phyloP scores from a whole-genome alignment of 2,329 filamentous ascomycete genomes.

The Clarireedia monteithiana region DNA sequence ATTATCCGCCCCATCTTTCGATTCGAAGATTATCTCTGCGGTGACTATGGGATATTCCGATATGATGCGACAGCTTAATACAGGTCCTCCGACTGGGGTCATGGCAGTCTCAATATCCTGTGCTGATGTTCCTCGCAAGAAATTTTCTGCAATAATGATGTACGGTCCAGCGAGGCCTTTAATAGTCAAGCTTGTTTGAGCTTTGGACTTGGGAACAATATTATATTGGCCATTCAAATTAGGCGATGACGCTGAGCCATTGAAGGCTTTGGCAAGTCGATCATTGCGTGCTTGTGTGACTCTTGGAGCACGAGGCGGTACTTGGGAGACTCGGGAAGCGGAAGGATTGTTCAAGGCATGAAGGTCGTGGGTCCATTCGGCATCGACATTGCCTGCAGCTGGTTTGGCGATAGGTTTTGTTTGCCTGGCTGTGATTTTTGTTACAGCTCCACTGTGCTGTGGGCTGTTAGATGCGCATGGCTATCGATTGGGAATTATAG shows the following conservation, averaged over 20 bases:
- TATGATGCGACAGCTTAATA: conserved; percentile 59
- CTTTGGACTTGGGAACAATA: conserved; percentile 29
- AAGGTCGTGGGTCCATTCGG: conserved; percentile 66
- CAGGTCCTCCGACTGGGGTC: conserved; percentile 63
- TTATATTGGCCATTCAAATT: conserved; percentile 28
- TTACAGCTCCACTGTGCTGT: conserved; percentile 19
- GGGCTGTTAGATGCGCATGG: conserved; percentile 11
- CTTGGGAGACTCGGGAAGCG: conserved; percentile 34
- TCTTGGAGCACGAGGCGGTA: conserved; percentile 27
- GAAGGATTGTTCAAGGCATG: conserved; percentile 42
- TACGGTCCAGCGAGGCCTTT: conserved; percentile 66
- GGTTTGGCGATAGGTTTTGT: conserved; percentile 13
- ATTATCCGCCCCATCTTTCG: conserved; percentile 62
- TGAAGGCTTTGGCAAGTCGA: conserved; percentile 21
- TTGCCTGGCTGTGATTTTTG: conserved; percentile 15
- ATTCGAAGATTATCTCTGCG: conserved; percentile 69
- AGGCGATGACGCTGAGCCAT: conserved; percentile 26
- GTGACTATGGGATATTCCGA: conserved; percentile 64
- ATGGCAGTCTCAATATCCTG: conserved; percentile 79
- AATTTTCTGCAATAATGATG: conserved; percentile 70
- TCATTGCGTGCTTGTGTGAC: conserved; percentile 23
- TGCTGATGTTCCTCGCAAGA: conserved; percentile 72
- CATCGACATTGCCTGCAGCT: conserved; percentile 50
- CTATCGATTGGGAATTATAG: no score
- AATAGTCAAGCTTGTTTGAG: conserved; percentile 53